phyloP scores from a whole-genome alignment of 805 yeast species.

The Barnettozyma pratensis region DNA sequence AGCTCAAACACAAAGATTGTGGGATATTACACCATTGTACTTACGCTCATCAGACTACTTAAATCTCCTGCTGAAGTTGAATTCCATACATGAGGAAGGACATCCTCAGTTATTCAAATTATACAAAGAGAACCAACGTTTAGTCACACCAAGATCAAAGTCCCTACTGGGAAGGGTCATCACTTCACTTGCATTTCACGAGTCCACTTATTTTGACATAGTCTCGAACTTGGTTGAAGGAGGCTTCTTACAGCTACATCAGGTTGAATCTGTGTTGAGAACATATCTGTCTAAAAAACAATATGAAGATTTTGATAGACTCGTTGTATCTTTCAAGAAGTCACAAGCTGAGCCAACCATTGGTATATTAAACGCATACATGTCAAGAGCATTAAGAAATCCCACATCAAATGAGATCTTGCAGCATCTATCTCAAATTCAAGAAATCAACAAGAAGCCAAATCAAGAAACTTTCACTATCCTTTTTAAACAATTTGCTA shows the following conservation, averaged over 20 bases:
- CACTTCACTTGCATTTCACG: background rate
- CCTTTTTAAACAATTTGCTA: constrained; percentile 17
- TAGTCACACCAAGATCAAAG: background rate
- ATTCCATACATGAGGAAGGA: background rate
- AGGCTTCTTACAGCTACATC: background rate
- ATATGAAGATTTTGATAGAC: background rate
- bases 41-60: background rate
- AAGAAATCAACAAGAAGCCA: constrained; percentile 7
- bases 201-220: background rate
- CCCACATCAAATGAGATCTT: background rate
- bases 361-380: constrained; percentile 2
- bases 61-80: background rate
- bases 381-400: background rate
- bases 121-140: background rate
- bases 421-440: constrained; percentile 1
- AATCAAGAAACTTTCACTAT: constrained; percentile 12
- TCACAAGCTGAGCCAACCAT: background rate
- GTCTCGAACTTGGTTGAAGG: background rate
- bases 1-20: constrained; percentile 1
- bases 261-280: background rate
- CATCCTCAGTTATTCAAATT: background rate
- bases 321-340: background rate
- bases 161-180: background rate
- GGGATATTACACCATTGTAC: constrained; percentile 5
- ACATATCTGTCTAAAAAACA: background rate